Evolutionary conservation across 192 early-diverging fungal species (phyloP), one percentile per base, ranked within the genome.

Genomic region (Coemansia sp.): DNA sequence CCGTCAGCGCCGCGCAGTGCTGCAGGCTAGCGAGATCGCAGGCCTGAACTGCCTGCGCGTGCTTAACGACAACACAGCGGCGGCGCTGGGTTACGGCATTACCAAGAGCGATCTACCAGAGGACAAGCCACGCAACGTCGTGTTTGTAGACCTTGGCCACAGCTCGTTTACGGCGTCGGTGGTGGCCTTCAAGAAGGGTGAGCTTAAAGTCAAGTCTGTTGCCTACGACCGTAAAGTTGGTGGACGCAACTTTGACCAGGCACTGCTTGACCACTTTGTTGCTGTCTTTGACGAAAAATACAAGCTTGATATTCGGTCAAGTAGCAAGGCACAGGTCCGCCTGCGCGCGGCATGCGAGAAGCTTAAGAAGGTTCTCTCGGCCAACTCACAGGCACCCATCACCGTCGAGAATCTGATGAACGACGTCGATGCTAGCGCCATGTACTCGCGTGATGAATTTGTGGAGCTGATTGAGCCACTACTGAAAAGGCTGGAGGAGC

Each of bases 31-130:
- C 50, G 84, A 91, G 71, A 89, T 98, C 56, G 88, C 90, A 21
- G 92, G 92, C 6, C 78, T 98, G 60, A 97, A 95, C 86, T 88
- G 87, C 59, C 85, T 98, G 61, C 86, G 94, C 54, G 77, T 98
- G 58, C 82, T 98, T 65, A 95, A 97, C 84, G 96, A 98, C 69
- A 88, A 84, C 64, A 94, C 95, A 27, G 95, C 95, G 19, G 83
- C 89, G 52, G 95, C 96, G 27, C 89, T 98, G 62, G 96, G 92
- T 53, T 98, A 98, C 73, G 96, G 96, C 78, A 97, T 98, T 81
- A 98, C 96, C 73, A 96, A 95, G 85, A 85, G 85, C 32, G 96
- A 98, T 77, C 87, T 98, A 60, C 96, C 96, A 62, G 94, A 98
- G 84, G 94, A 94, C 57, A 85, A 82, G 73, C 88, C 95, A 62